Conservation (phyloP, 1,284 basidiomycete genomes). For the Leucocoprinus gongylophorus region DNA sequence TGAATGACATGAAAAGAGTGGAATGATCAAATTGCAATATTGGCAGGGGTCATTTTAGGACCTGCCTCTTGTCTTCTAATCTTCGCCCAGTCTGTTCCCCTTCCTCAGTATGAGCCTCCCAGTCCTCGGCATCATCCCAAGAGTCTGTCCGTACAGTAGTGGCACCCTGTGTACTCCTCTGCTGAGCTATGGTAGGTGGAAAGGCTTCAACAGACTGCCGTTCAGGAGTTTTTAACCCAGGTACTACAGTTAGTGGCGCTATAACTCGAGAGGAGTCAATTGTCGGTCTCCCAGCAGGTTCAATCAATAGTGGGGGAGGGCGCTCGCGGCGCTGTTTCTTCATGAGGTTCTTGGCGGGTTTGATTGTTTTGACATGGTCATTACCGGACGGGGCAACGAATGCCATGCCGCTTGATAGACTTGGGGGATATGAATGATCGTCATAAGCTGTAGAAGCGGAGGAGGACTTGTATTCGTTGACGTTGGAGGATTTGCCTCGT, state of each 20-base stretch:
- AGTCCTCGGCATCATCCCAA: conserved; percentile 51
- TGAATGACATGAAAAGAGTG: neutral
- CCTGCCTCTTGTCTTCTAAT: conserved; percentile 32
- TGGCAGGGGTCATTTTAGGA: conserved; percentile 16
- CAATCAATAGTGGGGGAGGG: conserved; percentile 37
- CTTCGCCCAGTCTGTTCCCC: conserved; percentile 37
- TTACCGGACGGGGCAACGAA: conserved; percentile 32
- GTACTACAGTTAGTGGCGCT: conserved; percentile 10
- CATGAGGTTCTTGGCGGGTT: conserved; percentile 31
- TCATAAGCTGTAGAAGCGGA: conserved; percentile 26
- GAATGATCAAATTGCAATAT: neutral
- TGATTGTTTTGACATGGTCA: conserved; percentile 23
- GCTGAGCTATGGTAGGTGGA: conserved; percentile 12
- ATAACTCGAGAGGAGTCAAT: conserved; percentile 26
- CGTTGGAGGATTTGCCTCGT: conserved; percentile 24
- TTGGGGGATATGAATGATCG: conserved; percentile 57
- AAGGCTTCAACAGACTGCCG: conserved; percentile 12
- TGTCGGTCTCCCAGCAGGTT: conserved; percentile 25
- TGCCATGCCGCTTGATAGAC: conserved; percentile 35
- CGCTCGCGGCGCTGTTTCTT: conserved; percentile 37
- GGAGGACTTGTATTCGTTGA: conserved; percentile 30
- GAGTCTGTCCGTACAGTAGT: conserved; percentile 40
- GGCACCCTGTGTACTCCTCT: conserved; percentile 13
- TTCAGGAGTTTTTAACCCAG: conserved; percentile 15
- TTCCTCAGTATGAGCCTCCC: conserved; percentile 40